Evolutionary conservation across 371 early-diverging fungal genomes (phyloP), one percentile per base, ranked within the genome.

Genomic region (Mucor lusitanicus): DNA sequence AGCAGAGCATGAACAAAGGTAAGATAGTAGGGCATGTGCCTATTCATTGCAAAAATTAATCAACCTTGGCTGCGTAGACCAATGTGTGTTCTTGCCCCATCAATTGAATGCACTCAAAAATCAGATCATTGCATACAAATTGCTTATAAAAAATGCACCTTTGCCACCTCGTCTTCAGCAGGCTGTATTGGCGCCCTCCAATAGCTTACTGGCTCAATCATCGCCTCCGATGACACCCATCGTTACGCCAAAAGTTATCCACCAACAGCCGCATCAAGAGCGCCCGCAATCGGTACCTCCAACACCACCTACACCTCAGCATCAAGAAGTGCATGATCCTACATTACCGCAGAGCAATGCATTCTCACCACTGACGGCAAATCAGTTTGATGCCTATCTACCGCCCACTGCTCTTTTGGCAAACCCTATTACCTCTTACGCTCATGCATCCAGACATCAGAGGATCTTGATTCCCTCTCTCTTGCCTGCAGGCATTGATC

Each of bases 401-500:
- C 81, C 85, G 7, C 89, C 88, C 3, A 79, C 82, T 61, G 75
- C 77, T 19, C 75, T 83, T 44, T 64, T 90, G 44, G 78, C 80
- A 59, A 80, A 80, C 61, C 78, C 77, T 25, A 66, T 83, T 50
- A 72, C 77, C 2, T 71, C 78, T 3, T 73, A 79, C 42, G 80
- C 81, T 32, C 87, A 88, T 70, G 80, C 87, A 6, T 86, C 89
- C 21, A 84, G 88, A 39, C 85, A 90, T 62, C 94, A 93, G 59
- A 85, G 89, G 3, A 68, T 89, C 11, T 71, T 92, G 5, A 81
- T 93, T 28, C 94, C 94, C n/a, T 85, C 88, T 54, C 81, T 93
- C 9, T 86, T 89, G 13, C 97, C 97, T 0, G 62, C 72, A 5
- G 94, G 94, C 17, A 67, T 97, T 39, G 96, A 96, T 74, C 88